Percentiles rank a stretch among this genome's conserved stretches.
Conservation (phyloP, 257 asterid genomes). For the Fraxinus anomala region DNA sequence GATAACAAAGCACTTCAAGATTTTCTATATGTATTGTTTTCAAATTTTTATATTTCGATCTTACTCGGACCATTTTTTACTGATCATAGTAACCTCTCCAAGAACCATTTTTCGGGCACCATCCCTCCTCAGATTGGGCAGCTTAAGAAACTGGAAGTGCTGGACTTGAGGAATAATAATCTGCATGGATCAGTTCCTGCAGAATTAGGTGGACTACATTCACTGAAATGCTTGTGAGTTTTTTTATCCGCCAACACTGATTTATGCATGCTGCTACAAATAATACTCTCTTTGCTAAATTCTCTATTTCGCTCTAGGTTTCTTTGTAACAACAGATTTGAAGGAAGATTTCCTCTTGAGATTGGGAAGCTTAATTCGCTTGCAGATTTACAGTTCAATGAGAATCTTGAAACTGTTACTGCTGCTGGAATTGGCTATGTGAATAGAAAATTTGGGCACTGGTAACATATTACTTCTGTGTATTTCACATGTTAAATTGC, state of each 20-base stretch:
- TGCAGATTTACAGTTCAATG: slow-evolving; percentile 57
- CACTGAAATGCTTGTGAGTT: slow-evolving; percentile 61
- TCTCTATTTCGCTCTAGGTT: slow-evolving; percentile 50
- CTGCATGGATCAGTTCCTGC: slow-evolving; percentile 75
- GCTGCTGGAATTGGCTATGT: slow-evolving; percentile 50
- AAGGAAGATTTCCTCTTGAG: slow-evolving; percentile 71
- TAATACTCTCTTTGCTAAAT: slow-evolving; percentile 21
- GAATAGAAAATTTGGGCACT: slow-evolving; percentile 75
- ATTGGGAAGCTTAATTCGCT: slow-evolving; percentile 64
- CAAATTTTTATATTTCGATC: neutral
- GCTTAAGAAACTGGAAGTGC: slow-evolving; percentile 53
- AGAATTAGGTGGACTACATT: slow-evolving; percentile 64
- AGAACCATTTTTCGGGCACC: slow-evolving; percentile 44
- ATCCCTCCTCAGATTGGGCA: slow-evolving; percentile 46
- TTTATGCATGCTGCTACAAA: neutral
- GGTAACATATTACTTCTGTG: slow-evolving; percentile 45
- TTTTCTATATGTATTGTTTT: neutral
- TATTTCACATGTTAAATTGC: neutral
- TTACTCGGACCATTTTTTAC: neutral
- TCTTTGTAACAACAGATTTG: slow-evolving; percentile 68
- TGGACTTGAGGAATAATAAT: slow-evolving; percentile 76
- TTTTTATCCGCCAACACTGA: neutral
- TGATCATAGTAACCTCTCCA: slow-evolving; percentile 26
- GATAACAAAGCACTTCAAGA: neutral
- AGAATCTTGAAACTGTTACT: slow-evolving; percentile 44